These are phyloP conservation scores for Alternaria sp. DNA, from an alignment of 2,329 filamentous ascomycete genomes.

Conservation along the genomic window DNA sequence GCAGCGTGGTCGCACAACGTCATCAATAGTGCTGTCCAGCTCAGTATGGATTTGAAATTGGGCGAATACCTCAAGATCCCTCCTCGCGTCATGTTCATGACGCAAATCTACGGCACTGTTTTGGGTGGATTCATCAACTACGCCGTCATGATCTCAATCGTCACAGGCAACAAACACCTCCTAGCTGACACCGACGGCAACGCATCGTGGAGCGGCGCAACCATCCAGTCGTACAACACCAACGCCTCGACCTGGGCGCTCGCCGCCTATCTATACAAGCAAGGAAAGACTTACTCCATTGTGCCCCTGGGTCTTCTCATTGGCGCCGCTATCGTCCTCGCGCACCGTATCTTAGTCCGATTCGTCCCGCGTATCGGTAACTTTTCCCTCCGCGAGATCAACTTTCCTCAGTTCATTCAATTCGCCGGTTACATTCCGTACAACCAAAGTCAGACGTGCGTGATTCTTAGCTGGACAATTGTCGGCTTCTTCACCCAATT, in stretches of 20 bases:
- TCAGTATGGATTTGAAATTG: conserved; percentile 25
- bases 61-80: conserved; percentile 29
- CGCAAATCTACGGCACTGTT: conserved; percentile 25
- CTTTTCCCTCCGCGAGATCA: conserved; percentile 23
- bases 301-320: conserved; percentile 24
- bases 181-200: conserved; percentile 26
- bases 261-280: conserved; percentile 25
- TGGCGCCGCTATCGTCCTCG: conserved; percentile 20
- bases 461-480: conserved; percentile 25
- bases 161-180: conserved; percentile 18
- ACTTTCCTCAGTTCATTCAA: conserved; percentile 26
- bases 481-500: conserved; percentile 26
- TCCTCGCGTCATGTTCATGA: conserved; percentile 27
- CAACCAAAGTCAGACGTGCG: conserved; percentile 25
- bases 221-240: conserved; percentile 27
- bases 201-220: conserved; percentile 23
- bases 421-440: conserved; percentile 25
- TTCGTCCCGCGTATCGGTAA: conserved; percentile 24
- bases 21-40: conserved; percentile 19
- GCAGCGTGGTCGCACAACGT: conserved; percentile 27
- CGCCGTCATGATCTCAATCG: conserved; percentile 26
- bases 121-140: conserved; percentile 29
- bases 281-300: conserved; percentile 21
- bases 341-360: conserved; percentile 19
- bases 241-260: conserved; percentile 28